Evolutionary conservation across 176 grass and related monocot species (phyloP), one percentile per base, ranked within the genome.

Genomic region (Stipa capillata): DNA sequence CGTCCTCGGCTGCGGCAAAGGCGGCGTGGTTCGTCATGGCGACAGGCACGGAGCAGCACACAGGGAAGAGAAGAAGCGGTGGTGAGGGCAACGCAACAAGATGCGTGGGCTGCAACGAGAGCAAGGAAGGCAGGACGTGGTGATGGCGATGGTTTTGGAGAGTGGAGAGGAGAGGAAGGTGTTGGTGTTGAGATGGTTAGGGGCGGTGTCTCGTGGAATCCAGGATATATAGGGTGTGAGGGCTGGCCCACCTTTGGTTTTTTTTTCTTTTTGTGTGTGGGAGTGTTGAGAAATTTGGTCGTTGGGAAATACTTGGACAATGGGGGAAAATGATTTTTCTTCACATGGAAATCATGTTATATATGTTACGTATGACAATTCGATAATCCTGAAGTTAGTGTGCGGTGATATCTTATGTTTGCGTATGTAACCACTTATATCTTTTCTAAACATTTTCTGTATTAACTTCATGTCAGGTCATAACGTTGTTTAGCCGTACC

Each of bases 21-120:
- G 65, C 82, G 41, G 82, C 82, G 54, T 81, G 85, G 44, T 88
- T 90, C 53, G 84, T 86, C 93, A 97, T 97, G 64, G 23, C 6
- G 1, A 35, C 21, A 59, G 21, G 31, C 20, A 8, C 12, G 51
- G 53, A 8, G 20, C 48, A 53, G n/a, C 63, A 11, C 44, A 29
- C 33, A 43, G 45, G 21, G 45, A 10, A 12, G 25, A 13, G n/a
- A 44, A 7, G 17, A 23, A 7, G 45, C 18, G 20, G 42, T 4
- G 9, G 32, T 7, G n/a, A n/a, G 11, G 9, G 41, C 28, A 62
- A 69, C 53, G 45, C 59, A 29, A 34, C 27, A 17, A n/a, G 54
- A 15, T 6, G 13, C 63, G 49, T 16, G 51, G 47, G 35, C 28
- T 74, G 21, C 47, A 12, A 17, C 2, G 36, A 18, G 55, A 44